Evolutionary conservation across 345 rosid genomes (phyloP).

Genomic region (Aquilaria malaccensis): DNA sequence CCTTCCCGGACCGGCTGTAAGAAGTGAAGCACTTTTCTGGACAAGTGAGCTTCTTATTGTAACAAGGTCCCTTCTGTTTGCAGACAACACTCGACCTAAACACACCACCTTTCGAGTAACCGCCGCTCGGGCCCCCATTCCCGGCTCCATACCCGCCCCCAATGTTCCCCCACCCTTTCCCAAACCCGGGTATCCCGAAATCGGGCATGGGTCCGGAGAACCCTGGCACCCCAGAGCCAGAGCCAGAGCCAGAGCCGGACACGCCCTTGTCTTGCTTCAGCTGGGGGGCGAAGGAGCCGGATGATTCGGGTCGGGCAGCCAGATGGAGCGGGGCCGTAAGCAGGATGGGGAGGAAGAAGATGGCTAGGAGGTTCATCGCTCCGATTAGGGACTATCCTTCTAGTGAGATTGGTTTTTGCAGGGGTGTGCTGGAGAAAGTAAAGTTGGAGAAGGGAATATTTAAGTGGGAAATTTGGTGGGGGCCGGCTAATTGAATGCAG

Average conservation of each 20-base stretch:
- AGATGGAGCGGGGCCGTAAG: slow-evolving; percentile 26
- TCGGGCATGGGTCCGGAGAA: slow-evolving; percentile 42
- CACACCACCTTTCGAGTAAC: slow-evolving; percentile 52
- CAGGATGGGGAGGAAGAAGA: slow-evolving; percentile 25
- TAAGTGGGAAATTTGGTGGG: slow-evolving; percentile 1
- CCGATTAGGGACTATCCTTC: no score
- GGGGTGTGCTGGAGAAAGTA: neutral
- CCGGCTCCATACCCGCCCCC: slow-evolving; percentile 75
- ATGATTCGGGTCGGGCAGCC: slow-evolving; percentile 35
- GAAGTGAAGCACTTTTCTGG: slow-evolving; percentile 93
- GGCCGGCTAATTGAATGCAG: slow-evolving; percentile 9
- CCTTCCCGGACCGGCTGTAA: slow-evolving; percentile 86
- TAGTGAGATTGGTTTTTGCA: neutral
- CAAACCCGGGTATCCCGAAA: slow-evolving; percentile 48
- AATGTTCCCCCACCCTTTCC: slow-evolving; percentile 29
- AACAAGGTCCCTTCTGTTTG: slow-evolving; percentile 71
- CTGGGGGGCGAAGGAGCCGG: slow-evolving; percentile 19
- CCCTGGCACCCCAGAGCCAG: slow-evolving; percentile 37
- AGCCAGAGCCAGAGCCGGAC: slow-evolving; percentile 18
- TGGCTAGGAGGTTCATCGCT: slow-evolving; percentile 24
- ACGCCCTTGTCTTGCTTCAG: slow-evolving; percentile 15
- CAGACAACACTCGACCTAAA: slow-evolving; percentile 64
- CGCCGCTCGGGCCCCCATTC: slow-evolving; percentile 63
- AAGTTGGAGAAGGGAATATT: slow-evolving; percentile 5
- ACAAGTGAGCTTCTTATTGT: slow-evolving; percentile 74